Conservation (phyloP, 2,329 filamentous ascomycete species). For the Capronia coronata region DNA sequence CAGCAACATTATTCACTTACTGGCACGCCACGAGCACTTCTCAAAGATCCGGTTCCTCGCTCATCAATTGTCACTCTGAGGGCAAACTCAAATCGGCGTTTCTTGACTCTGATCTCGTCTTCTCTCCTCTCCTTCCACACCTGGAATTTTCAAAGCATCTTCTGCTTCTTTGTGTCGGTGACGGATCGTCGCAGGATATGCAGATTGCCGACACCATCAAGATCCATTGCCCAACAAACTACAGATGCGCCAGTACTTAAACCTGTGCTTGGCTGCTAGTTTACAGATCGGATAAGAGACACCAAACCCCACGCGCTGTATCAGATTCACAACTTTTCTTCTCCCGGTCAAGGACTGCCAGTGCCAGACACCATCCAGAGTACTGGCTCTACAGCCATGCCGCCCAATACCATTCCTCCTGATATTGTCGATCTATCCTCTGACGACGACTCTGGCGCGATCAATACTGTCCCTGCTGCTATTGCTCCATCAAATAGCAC, state of each 20-base stretch:
- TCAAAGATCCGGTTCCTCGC: too few relatives aligned
- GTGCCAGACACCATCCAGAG: background rate
- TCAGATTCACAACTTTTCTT: too few relatives aligned
- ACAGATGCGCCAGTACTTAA: background rate
- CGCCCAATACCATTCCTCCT: background rate
- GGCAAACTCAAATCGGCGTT: too few relatives aligned
- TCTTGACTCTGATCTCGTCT: too few relatives aligned
- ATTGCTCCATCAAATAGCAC: too few relatives aligned
- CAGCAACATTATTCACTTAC: too few relatives aligned
- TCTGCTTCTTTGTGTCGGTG: background rate
- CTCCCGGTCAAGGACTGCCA: background rate
- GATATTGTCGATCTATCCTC: constrained; percentile 4
- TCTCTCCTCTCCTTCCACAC: background rate
- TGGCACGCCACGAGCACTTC: too few relatives aligned
- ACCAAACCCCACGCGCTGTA: too few relatives aligned
- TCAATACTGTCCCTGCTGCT: too few relatives aligned
- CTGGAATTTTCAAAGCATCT: background rate
- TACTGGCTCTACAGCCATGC: background rate
- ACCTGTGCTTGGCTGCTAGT: background rate
- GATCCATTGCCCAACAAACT: background rate
- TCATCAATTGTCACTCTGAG: too few relatives aligned
- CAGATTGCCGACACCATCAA: constrained; percentile 2
- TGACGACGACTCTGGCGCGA: constrained; percentile 4
- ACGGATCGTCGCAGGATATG: background rate
- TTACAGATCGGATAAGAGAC: background rate